Evolutionary conservation across 83 land plant genomes (phyloP).

Genomic region (Thuja plicata): DNA sequence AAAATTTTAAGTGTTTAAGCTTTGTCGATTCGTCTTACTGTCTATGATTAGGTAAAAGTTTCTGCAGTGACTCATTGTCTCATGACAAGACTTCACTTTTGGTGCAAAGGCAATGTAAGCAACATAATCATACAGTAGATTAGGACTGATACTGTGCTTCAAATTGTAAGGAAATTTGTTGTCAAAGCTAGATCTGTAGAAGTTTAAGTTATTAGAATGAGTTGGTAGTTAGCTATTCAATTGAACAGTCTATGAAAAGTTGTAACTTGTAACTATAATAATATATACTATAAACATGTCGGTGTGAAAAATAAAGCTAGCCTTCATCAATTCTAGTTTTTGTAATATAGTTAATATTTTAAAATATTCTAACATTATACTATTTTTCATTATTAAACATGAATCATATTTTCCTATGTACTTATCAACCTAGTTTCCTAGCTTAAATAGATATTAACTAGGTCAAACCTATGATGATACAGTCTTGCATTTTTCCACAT

Average conservation of each 20-base stretch:
- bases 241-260: neutral
- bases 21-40: neutral
- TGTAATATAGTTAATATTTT: too few species aligned
- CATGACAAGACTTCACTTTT: neutral
- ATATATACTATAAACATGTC: neutral
- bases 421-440: too few species aligned
- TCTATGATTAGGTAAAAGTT: neutral
- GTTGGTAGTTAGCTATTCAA: neutral
- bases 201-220: too few species aligned
- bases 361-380: too few species aligned
- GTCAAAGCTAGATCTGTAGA: neutral
- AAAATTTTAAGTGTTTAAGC: neutral
- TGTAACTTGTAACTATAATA: too few species aligned
- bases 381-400: too few species aligned
- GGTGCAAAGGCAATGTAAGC: neutral
- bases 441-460: too few species aligned
- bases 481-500: too few species aligned
- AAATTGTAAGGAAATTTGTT: neutral
- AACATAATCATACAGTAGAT: neutral
- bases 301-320: too few species aligned
- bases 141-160: neutral
- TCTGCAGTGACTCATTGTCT: neutral
- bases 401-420: too few species aligned
- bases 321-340: neutral
- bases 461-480: too few species aligned